These are phyloP conservation scores for Hypoxylon rubiginosum DNA, from an alignment of 2,329 filamentous ascomycete genomes.

Conservation along the genomic window DNA sequence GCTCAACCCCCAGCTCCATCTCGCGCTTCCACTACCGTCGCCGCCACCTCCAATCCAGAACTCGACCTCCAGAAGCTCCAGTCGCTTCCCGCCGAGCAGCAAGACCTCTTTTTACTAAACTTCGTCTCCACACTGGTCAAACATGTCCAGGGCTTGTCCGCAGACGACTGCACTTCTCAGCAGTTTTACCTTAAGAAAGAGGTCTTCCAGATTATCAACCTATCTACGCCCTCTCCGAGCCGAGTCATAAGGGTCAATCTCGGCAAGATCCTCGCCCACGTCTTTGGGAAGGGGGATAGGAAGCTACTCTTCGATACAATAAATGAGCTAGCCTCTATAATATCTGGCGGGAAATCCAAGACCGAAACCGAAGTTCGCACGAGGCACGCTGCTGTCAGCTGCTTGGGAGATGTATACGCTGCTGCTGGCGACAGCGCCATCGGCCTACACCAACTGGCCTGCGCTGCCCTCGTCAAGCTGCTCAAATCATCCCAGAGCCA, in stretches of 20 bases:
- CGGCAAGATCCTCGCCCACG: conserved; percentile 83
- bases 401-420: conserved; percentile 89
- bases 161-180: conserved; percentile 86
- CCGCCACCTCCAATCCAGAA: conserved; percentile 73
- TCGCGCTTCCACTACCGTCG: conserved; percentile 56
- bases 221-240: conserved; percentile 84
- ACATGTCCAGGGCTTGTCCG: conserved; percentile 80
- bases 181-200: conserved; percentile 95
- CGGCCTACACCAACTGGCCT: conserved; percentile 81
- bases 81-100: conserved; percentile 90
- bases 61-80: conserved; percentile 93
- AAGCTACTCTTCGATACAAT: conserved; percentile 95
- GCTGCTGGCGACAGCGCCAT: conserved; percentile 95
- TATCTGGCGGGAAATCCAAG: conserved; percentile 80
- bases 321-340: conserved; percentile 83
- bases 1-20: conserved; percentile 49
- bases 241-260: conserved; percentile 91
- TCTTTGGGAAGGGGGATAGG: conserved; percentile 87
- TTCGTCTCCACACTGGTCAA: conserved; percentile 87
- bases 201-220: conserved; percentile 90
- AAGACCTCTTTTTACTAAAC: conserved; percentile 92
- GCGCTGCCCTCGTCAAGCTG: conserved; percentile 79
- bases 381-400: conserved; percentile 89
- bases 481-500: conserved; percentile 84
- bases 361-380: conserved; percentile 80